Evolutionary conservation across 2,329 filamentous ascomycete species (phyloP), one percentile per base, ranked within the genome.

Genomic region (Penicillium palitans): DNA sequence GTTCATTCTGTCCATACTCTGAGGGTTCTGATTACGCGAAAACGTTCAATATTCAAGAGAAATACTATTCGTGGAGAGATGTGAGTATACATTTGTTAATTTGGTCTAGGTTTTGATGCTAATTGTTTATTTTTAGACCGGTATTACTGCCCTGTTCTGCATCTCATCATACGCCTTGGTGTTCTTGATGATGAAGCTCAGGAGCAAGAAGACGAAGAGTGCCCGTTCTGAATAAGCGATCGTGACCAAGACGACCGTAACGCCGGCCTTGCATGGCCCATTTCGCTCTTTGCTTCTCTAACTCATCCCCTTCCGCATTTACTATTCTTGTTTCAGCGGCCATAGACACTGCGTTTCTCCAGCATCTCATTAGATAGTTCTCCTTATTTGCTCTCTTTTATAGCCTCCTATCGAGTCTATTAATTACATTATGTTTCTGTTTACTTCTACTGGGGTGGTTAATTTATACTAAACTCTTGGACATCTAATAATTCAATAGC

Each of bases 191-290:
- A 81, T 80, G 79, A 81, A 80, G 67, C 61, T 81, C 45, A 68
- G 79, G 57, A 81, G 76, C 39, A 81, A 80, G 70, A 76, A 74
- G 61, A 79, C 75, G 17, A 80, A 80, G 71, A 80, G 72, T 45
- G 78, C 78, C 6, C 62, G 70, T 10, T 70, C 67, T 4, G 72
- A 74, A 50, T 73, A 55, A 60, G 13, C 15, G 35, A 46, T 31
- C n/a, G 19, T n/a, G 4, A n/a, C 7, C 17, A 17, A 44, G 8
- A 15, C 5, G 29, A 33, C 1, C 13, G 6, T 17, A 10, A 5
- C 19, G 13, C 13, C 13, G 29, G 13, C 13, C 13, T 47, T 33
- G 19, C 6, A 6, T 3, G 0, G 1, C n/a, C 10, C n/a, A 31
- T 15, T 31, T 5, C 3, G 3, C 13, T 13, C 10, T 31, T 17